Evolutionary conservation across 2,329 filamentous ascomycete genomes (phyloP).

Genomic region (Fusarium domesticum): DNA sequence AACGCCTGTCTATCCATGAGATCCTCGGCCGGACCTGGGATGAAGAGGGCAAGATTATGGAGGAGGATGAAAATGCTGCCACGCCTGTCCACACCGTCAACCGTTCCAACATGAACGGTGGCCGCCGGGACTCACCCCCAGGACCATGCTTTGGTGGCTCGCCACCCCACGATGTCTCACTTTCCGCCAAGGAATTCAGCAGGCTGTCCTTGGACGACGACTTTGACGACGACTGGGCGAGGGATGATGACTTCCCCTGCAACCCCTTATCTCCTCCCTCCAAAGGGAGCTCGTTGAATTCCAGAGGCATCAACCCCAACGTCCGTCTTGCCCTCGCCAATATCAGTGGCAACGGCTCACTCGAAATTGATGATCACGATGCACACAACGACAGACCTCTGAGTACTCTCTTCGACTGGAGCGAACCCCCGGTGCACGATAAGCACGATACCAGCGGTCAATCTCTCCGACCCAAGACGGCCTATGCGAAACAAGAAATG

Average conservation of each 20-base stretch:
- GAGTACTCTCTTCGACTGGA: constrained; percentile 77
- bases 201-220: constrained; percentile 59
- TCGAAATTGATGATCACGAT: constrained; percentile 30
- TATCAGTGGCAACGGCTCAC: constrained; percentile 47
- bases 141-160: constrained; percentile 32
- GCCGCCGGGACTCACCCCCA: constrained; percentile 9
- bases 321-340: constrained; percentile 53
- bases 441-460: constrained; percentile 57
- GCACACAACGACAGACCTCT: constrained; percentile 46
- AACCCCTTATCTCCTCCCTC: constrained; percentile 59
- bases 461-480: constrained; percentile 67
- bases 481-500: constrained; percentile 71
- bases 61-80: constrained; percentile 57
- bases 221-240: constrained; percentile 62
- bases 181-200: constrained; percentile 42
- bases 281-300: constrained; percentile 49
- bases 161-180: constrained; percentile 33
- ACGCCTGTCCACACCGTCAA: constrained; percentile 48
- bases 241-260: constrained; percentile 49
- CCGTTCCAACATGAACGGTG: constrained; percentile 24
- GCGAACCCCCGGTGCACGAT: constrained; percentile 62
- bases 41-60: constrained; percentile 55
- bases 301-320: constrained; percentile 51
- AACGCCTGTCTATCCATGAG: constrained; percentile 57
- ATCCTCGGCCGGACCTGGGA: constrained; percentile 56